Conservation (phyloP, 2,329 filamentous ascomycete species). For the Colletotrichum sp. region DNA sequence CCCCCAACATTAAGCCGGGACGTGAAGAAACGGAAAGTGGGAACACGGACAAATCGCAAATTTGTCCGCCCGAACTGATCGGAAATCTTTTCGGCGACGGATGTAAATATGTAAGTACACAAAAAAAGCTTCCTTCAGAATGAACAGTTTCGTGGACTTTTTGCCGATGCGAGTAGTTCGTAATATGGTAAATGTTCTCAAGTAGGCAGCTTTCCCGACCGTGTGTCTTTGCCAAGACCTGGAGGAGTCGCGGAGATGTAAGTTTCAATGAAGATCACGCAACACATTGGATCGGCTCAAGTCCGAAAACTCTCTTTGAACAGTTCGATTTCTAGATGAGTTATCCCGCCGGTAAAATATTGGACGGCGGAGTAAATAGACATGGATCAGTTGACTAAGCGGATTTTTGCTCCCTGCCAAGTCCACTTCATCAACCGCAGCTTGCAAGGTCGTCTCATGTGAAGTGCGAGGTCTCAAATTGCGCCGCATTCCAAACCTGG, state of each 20-base stretch:
- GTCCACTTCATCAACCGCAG: neutral
- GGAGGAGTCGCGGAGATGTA: neutral
- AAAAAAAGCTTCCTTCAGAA: neutral
- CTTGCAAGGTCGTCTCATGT: neutral
- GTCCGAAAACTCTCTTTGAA: neutral
- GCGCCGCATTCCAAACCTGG: neutral
- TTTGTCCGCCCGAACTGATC: neutral
- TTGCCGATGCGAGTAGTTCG: neutral
- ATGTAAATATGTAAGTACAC: too few species aligned
- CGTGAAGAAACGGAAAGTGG: neutral
- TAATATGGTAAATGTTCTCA: neutral
- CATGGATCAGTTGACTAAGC: neutral
- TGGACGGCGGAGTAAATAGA: neutral
- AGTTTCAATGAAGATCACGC: neutral
- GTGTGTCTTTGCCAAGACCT: neutral
- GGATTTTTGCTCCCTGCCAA: neutral
- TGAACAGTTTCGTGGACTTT: rapidly evolving
- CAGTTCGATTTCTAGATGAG: neutral
- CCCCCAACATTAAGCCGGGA: neutral
- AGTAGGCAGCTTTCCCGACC: neutral
- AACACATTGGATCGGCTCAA: neutral
- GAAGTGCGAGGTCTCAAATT: neutral
- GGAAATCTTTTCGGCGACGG: neutral
- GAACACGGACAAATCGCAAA: neutral
- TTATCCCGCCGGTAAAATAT: neutral